phyloP scores from a whole-genome alignment of 805 yeast species.

The Saturnispora galanensis region DNA sequence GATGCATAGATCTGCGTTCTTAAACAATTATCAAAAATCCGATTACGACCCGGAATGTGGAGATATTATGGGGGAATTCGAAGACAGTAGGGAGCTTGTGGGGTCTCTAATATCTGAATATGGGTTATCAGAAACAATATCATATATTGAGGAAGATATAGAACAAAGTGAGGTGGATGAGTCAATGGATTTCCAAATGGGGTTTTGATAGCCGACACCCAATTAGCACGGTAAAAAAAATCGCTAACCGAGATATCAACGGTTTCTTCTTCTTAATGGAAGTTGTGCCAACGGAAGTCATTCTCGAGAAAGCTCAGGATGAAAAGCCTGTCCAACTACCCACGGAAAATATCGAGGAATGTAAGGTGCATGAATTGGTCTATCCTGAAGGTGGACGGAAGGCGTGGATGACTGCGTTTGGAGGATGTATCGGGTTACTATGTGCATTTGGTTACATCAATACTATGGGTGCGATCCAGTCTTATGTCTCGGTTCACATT shows the following conservation, averaged over 20 bases:
- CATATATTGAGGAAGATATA: constrained; percentile 39
- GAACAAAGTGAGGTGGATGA: constrained; percentile 19
- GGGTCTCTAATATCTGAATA: constrained; percentile 39
- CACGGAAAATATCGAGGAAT: background rate
- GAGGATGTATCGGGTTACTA: constrained; percentile 48
- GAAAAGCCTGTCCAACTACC: background rate
- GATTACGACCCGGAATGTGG: constrained; percentile 36
- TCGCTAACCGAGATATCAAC: background rate
- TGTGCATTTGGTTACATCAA: constrained; percentile 58
- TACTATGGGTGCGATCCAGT: constrained; percentile 57
- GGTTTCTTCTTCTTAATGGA: background rate
- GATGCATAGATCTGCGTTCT: constrained; percentile 71
- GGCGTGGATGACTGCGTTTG: constrained; percentile 36
- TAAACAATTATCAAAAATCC: constrained; percentile 58
- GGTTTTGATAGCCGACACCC: background rate
- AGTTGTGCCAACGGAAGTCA: background rate
- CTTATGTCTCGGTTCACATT: constrained; percentile 47
- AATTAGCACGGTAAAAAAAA: background rate
- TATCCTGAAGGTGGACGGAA: constrained; percentile 10
- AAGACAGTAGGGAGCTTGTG: constrained; percentile 37
- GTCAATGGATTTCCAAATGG: background rate
- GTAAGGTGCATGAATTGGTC: background rate
- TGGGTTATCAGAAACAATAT: constrained; percentile 30
- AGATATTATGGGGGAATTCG: constrained; percentile 39
- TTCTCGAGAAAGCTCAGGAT: background rate